A percentile compares a stretch with the other conserved stretches of the same genome.
Conservation (phyloP, 805 yeast genomes). For the Yamadazyma kitorensis region DNA sequence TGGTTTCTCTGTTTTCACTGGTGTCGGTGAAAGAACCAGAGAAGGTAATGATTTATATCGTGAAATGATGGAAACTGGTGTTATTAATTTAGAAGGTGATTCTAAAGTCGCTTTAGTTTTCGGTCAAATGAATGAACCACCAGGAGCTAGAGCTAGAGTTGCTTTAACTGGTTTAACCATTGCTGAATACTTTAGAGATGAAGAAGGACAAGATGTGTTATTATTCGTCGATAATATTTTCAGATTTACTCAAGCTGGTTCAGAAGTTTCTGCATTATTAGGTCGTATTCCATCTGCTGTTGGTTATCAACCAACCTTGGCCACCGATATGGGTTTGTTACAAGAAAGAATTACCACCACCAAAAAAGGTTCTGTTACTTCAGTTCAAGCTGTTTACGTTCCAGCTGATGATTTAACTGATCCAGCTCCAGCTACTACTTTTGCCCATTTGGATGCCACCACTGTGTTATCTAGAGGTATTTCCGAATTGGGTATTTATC, state of each 20-base stretch:
- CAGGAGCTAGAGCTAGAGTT: conserved; percentile 99
- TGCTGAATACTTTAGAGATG: conserved; percentile 99
- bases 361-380: conserved; percentile 98
- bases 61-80: conserved; percentile 99
- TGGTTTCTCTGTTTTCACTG: conserved; percentile 99
- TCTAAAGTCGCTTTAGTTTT: conserved; percentile 99
- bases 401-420: conserved; percentile 99
- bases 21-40: conserved; percentile 99
- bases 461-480: conserved; percentile 99
- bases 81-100: conserved; percentile 98
- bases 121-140: conserved; percentile 99
- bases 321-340: conserved; percentile 99
- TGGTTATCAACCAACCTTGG: conserved; percentile 99
- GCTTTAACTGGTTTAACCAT: conserved; percentile 99
- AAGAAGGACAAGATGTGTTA: conserved; percentile 99
- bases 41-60: conserved; percentile 99
- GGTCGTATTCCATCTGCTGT: conserved; percentile 99
- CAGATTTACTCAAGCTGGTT: conserved; percentile 99
- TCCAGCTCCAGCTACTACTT: conserved; percentile 99
- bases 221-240: conserved; percentile 99
- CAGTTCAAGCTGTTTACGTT: conserved; percentile 99
- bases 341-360: conserved; percentile 99
- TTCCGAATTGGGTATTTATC: conserved; percentile 99
- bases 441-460: conserved; percentile 99
- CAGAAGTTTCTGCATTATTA: conserved; percentile 98